Base-by-base conservation (phyloP, 805 yeast genomes). In the Metschnikowia kunwiensis region DNA sequence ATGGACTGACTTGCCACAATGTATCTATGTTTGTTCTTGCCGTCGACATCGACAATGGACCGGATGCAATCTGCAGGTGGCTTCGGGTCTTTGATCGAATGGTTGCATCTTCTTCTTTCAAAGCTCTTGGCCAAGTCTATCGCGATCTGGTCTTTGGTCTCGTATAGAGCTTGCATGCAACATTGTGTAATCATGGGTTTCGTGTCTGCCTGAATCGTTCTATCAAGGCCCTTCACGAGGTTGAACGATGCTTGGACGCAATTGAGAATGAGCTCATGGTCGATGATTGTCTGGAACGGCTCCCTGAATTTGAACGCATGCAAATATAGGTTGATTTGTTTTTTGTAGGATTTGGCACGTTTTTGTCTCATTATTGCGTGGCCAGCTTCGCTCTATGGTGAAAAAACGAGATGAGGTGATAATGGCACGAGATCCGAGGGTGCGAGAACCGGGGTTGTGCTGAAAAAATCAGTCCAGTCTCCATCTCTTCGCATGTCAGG, bases 131-230 rank as follows among this genome's bases (percentile, higher is more conserved):
- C 97, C 23, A 82, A 51, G 20, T 75, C 83, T 30, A 93, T 85
- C 1, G 95, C 95, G 4, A 64, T 69, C 51, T 86, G 89, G 52
- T 86, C 76, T 17, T 76, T 75, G 5, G 82, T 70, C 29, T 72
- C 72, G 59, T 93, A 93, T 20, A 93, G 65, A 13, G 85, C 82
- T 55, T 87, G 87, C 73, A 93, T 86, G 51, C 95, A 85, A 57
- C 98, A 93, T 60, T 93, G 97, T 2, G 98, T 87, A 36, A 93
- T 84, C 94, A 93, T 68, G 14, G 86, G 85, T 54, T 91, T 93
- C 20, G 80, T 77, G 50, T 85, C 89, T 9, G 80, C 86, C 58
- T 91, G 97, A 10, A 91, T 65, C 0, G 96, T 86, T 44, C 93
- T 68, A 39, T 77, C 69, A 21, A 93, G 65, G 9, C 93, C 95